phyloP scores from a whole-genome alignment of 2,329 filamentous ascomycete species.

The Lachnellula willkommii region DNA sequence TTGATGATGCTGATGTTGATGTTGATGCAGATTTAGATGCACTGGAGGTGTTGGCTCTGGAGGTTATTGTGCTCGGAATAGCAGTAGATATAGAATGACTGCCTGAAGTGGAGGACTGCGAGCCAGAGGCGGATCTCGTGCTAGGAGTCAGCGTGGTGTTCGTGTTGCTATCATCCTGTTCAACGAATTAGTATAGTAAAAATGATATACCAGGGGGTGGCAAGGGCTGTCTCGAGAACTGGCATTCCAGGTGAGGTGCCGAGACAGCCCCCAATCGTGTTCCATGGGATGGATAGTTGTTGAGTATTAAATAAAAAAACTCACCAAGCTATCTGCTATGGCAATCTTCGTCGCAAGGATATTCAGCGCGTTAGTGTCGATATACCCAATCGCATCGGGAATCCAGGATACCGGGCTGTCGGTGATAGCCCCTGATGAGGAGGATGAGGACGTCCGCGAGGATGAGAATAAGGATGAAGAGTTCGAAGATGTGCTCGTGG shows the following conservation, averaged over 20 bases:
- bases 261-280: too few species aligned
- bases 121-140: background rate
- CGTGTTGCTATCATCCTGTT: background rate
- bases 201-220: background rate
- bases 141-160: background rate
- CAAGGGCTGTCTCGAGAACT: background rate
- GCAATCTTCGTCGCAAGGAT: background rate
- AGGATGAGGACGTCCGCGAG: background rate
- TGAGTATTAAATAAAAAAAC: background rate
- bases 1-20: too few species aligned
- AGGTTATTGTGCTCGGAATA: background rate
- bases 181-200: background rate
- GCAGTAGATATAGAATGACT: background rate
- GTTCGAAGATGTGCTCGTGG: background rate
- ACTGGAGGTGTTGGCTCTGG: too few species aligned
- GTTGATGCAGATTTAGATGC: too few species aligned
- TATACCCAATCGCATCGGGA: too few species aligned
- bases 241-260: background rate
- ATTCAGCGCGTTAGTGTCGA: background rate
- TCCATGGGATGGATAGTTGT: too few species aligned
- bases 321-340: background rate
- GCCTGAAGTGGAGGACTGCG: background rate
- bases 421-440: background rate
- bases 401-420: too few species aligned
- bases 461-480: background rate